Base-by-base conservation (phyloP, 2,329 filamentous ascomycete genomes). In the Curvularia spicifera region DNA sequence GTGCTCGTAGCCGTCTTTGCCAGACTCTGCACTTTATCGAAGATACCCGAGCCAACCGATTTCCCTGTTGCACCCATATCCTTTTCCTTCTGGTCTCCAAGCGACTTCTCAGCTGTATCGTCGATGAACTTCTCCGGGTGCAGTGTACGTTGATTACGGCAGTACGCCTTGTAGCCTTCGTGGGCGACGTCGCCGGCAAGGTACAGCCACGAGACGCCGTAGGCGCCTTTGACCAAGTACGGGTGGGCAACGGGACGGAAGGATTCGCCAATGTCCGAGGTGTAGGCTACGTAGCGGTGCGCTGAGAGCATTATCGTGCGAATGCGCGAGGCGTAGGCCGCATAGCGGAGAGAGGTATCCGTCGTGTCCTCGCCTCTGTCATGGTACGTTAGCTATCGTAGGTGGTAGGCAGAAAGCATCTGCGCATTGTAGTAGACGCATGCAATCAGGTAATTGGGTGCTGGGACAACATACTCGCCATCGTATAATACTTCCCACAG, bases 221-320 rank as follows among this genome's bases (percentile, higher is more conserved):
- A 99, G 5, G 95, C 95, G 47, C 86, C 82, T 58, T 89, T 86
- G 10, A 99, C 90, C 3, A 96, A 79, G 70, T 84, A 88, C 0
- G 93, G 94, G 74, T 97, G 93, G 4, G 94, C 93, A 39, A 99
- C 85, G 0, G 95, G 95, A 1, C 95, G 87, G 79, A 99, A 99
- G 0, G 91, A 96, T 78, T 99, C 95, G 75, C 95, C 95, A 64
- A 99, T 94, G 71, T 98, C 94, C 20, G 89, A 93, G 0, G 95
- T 98, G 77, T 99, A 99, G 56, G 95, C 95, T 48, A 99, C 93
- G 73, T 99, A 99, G 71, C 95, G 89, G 72, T 98, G 95, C 4
- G 93, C 93, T 15, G 91, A 92, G 67, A 93, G 82, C 71, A 99
- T 87, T 66, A 98, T 91, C 7, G 93, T 97, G 61, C 91, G 88